Conservation (phyloP, 2,329 filamentous ascomycete genomes). For the Paecilomyces sp. region DNA sequence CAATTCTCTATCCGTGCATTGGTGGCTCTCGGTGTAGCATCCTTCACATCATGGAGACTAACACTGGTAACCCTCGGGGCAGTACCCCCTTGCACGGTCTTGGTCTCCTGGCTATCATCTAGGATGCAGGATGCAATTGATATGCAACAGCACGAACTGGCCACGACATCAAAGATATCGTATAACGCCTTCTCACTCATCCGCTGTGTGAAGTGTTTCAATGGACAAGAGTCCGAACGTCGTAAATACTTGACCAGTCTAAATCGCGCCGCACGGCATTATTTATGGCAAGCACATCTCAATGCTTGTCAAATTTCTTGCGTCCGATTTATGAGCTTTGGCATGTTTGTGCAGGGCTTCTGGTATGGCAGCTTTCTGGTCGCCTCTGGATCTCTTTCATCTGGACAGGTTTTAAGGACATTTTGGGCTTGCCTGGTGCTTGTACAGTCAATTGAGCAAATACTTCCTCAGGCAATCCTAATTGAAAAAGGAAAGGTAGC, state of each 20-base stretch:
- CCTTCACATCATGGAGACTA: constrained; percentile 76
- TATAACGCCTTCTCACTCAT: constrained; percentile 66
- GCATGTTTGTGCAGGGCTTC: constrained; percentile 81
- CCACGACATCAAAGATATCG: constrained; percentile 63
- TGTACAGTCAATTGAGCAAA: constrained; percentile 64
- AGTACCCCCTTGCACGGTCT: constrained; percentile 58
- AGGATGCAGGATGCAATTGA: constrained; percentile 60
- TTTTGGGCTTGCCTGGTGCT: constrained; percentile 78
- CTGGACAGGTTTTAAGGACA: constrained; percentile 68
- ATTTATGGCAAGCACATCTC: constrained; percentile 59
- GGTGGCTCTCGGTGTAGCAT: constrained; percentile 62
- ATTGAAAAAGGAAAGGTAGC: constrained; percentile 74
- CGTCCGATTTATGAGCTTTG: constrained; percentile 65
- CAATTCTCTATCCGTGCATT: constrained; percentile 58
- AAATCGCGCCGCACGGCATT: constrained; percentile 53
- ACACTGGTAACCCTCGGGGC: constrained; percentile 71
- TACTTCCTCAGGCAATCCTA: constrained; percentile 70
- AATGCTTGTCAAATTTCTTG: constrained; percentile 67
- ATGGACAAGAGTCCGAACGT: constrained; percentile 64
- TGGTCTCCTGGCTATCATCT: constrained; percentile 55
- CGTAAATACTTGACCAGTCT: constrained; percentile 57
- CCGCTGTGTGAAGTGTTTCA: constrained; percentile 80
- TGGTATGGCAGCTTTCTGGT: constrained; percentile 76
- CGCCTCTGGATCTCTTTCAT: constrained; percentile 46
- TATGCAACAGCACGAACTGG: constrained; percentile 60